Base-by-base conservation (phyloP, 495 filamentous ascomycete genomes). In the Aspergillus kassunensis region DNA sequence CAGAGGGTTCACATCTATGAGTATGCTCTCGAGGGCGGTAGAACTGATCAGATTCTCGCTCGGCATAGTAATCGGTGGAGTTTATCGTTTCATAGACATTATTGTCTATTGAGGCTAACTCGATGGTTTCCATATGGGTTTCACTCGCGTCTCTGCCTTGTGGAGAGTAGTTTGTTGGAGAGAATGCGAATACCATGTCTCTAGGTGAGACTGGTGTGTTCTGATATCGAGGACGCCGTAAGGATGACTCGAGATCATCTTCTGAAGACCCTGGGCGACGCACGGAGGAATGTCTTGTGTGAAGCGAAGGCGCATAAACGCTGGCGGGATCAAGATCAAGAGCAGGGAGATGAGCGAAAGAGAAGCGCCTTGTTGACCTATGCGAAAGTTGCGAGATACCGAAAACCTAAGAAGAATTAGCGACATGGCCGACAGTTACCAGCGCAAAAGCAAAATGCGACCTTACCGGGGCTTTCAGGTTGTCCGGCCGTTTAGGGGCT, bases 21-120 rank as follows among this genome's bases (percentile, higher is more conserved):
- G n/a, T n/a, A n/a, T n/a, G n/a, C n/a, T n/a, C n/a, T n/a, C n/a
- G n/a, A n/a, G n/a, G n/a, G n/a, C n/a, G n/a, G n/a, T n/a, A n/a
- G n/a, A n/a, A n/a, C n/a, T n/a, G n/a, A n/a, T 58, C 56, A 6
- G 56, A 18, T 27, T 58, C 56, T 6, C 56, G 56, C 5, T 31
- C 15, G 2, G 51, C 47, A 44, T 58, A 58, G 35, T 58, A 47
- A 6, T 47, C 47, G 6, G 46, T 13, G 4, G 30, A 18, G 4
- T 31, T 35, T 23, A 20, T 15, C 10, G 37, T 39, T 2, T 39
- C 33, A 16, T 36, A 30, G 2, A 18, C 25, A 13, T 27, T 20
- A 13, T 27, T 12, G 9, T 54, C 56, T 4, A 50, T 18, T 16
- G 18, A 40, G 2, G 9, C 25, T 34, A 44, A 10, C 7, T 30